A percentile compares a stretch with the other conserved stretches of the same genome.
Conservation (phyloP, 768 basidiomycete species). For the Trametes meyenii region DNA sequence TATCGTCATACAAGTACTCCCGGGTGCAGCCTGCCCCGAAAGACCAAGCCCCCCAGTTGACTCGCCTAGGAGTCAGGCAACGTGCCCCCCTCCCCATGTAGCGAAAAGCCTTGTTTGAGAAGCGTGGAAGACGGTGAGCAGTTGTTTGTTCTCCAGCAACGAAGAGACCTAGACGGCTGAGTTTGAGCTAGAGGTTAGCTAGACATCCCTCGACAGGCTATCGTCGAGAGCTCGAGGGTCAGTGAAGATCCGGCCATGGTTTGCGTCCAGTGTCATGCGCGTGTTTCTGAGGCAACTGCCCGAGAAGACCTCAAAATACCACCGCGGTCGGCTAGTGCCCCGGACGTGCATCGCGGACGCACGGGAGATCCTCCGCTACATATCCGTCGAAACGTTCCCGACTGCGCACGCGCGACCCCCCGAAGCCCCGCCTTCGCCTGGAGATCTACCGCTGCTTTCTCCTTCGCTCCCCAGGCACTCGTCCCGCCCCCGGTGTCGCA, state of each 20-base stretch:
- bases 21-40: too few species aligned
- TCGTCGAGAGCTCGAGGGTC: neutral
- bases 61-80: too few species aligned
- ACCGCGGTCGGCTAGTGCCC: slow-evolving; percentile 1
- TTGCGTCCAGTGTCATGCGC: neutral
- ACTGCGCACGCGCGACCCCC: neutral
- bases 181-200: too few species aligned
- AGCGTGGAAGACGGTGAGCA: too few species aligned
- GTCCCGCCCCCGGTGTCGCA: slow-evolving; percentile 8
- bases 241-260: neutral
- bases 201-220: too few species aligned
- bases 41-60: too few species aligned
- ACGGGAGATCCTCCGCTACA: slow-evolving; percentile 8
- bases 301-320: neutral
- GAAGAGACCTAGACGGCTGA: too few species aligned
- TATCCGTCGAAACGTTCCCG: slow-evolving; percentile 9
- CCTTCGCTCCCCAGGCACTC: slow-evolving; percentile 11
- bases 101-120: too few species aligned
- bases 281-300: neutral
- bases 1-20: too few species aligned
- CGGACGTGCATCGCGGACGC: neutral
- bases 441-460: slow-evolving; percentile 10
- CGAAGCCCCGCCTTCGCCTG: neutral
- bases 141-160: too few species aligned
- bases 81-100: too few species aligned